phyloP scores from a whole-genome alignment of 2,329 filamentous ascomycete species.

The Ophiocordyceps camponoti-leonardi region DNA sequence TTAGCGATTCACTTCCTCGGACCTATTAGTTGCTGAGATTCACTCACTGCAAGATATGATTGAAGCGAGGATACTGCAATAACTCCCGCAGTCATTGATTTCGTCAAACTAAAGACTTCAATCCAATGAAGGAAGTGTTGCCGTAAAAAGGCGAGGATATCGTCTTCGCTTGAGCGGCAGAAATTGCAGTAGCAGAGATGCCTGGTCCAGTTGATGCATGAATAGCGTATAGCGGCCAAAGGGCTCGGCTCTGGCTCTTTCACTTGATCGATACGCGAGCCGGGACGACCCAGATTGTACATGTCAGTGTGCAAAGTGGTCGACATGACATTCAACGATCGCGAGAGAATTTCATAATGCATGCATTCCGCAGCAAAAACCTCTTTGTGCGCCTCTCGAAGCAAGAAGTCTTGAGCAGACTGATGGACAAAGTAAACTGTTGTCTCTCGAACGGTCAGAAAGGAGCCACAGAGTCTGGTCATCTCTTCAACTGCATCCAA shows the following conservation, averaged over 20 bases:
- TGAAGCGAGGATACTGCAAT: neutral
- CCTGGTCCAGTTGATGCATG: constrained; percentile 3
- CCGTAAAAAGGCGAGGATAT: constrained; percentile 2
- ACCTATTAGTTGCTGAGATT: no score
- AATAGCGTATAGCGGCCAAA: constrained; percentile 2
- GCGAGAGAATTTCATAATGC: neutral
- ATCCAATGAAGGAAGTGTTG: constrained; percentile 7
- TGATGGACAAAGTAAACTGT: constrained; percentile 22
- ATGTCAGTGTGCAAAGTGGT: constrained; percentile 4
- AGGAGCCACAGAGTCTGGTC: constrained; percentile 19
- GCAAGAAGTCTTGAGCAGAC: constrained; percentile 20
- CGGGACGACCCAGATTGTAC: constrained; percentile 8
- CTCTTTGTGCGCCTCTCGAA: neutral
- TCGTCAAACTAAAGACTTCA: constrained; percentile 4
- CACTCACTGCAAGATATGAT: neutral
- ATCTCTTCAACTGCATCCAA: constrained; percentile 9
- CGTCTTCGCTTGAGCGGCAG: no score
- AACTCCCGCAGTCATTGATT: neutral
- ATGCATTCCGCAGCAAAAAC: neutral
- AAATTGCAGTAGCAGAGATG: constrained; percentile 1
- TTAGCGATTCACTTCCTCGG: neutral
- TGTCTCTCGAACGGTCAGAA: constrained; percentile 15
- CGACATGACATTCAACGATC: neutral
- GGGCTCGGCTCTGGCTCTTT: constrained; percentile 1
- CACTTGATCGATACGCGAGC: neutral